Evolutionary conservation across 1,284 basidiomycete genomes (phyloP).

Genomic region (Malassezia japonica): DNA sequence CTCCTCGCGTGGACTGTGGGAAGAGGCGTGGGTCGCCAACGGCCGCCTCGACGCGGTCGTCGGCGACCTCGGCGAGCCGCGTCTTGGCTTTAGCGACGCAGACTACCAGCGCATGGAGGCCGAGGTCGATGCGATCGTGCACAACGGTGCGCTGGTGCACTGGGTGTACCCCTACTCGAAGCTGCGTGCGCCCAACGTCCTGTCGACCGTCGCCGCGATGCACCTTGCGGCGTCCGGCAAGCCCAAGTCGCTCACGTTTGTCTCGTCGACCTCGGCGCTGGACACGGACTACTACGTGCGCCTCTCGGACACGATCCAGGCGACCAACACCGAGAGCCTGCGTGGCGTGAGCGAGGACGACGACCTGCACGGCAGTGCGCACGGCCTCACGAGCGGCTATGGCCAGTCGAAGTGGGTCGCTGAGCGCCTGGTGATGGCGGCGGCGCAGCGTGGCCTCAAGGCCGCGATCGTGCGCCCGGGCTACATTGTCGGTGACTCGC

Average conservation of each 20-base stretch:
- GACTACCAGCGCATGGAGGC: conserved; percentile 63
- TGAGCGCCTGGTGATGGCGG: conserved; percentile 85
- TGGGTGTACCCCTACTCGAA: conserved; percentile 98
- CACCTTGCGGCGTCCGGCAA: conserved; percentile 61
- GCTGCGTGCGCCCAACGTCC: conserved; percentile 79
- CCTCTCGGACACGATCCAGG: conserved; percentile 59
- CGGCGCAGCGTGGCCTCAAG: conserved; percentile 71
- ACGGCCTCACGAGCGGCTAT: conserved; percentile 76
- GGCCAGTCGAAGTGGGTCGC: conserved; percentile 98
- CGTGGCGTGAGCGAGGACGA: conserved; percentile 75
- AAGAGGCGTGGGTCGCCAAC: conserved; percentile 68
- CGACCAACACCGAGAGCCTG: not conserved
- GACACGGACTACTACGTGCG: conserved; percentile 83
- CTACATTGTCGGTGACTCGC: conserved; percentile 89
- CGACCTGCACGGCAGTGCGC: conserved; percentile 75
- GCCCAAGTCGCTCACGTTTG: conserved; percentile 75
- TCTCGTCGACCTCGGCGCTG: conserved; percentile 86
- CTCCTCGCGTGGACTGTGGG: conserved; percentile 82
- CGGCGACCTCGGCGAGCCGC: conserved; percentile 70
- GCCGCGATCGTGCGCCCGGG: conserved; percentile 85
- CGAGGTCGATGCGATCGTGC: conserved; percentile 76
- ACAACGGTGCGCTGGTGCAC: conserved; percentile 95
- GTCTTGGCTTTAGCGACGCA: conserved; percentile 64
- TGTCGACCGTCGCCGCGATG: conserved; percentile 74
- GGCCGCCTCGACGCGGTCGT: conserved; percentile 69